These are phyloP conservation scores for Epichloe sibirici DNA, from an alignment of 2,329 filamentous ascomycete species.

Conservation along the genomic window DNA sequence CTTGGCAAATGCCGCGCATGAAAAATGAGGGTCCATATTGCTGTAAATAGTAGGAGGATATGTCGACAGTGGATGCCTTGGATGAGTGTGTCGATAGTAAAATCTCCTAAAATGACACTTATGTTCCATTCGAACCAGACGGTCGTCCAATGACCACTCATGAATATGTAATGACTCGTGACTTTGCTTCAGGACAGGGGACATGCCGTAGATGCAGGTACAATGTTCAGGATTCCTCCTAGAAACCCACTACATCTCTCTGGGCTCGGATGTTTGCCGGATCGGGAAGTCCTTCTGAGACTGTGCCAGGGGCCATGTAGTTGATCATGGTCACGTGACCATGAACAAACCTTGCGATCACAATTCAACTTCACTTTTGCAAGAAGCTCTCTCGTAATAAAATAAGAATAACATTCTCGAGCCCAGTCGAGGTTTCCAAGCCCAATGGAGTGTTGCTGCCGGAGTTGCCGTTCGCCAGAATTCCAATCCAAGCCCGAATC, in stretches of 20 bases:
- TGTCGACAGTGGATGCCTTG: neutral
- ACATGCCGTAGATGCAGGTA: neutral
- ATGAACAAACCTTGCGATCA: neutral
- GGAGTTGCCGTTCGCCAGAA: too few relatives aligned
- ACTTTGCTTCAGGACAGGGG: neutral
- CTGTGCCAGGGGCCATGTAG: neutral
- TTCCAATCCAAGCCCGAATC: too few relatives aligned
- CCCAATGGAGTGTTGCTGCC: too few relatives aligned
- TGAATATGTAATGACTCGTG: neutral
- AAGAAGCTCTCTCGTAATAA: too few relatives aligned
- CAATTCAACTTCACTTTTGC: neutral
- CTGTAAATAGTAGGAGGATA: neutral
- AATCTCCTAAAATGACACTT: neutral
- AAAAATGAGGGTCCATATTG: neutral
- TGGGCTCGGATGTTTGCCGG: neutral
- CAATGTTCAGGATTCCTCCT: neutral
- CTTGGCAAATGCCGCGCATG: neutral
- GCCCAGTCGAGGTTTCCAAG: neutral
- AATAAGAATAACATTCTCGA: too few relatives aligned
- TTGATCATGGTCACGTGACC: neutral
- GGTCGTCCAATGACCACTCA: neutral
- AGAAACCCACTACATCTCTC: neutral
- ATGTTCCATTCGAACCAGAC: neutral
- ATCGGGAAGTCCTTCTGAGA: neutral
- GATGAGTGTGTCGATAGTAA: constrained; percentile 5